Evolutionary conservation across 257 asterid species (phyloP), one percentile per base, ranked within the genome.

Genomic region (Ajuga chamaepitys): DNA sequence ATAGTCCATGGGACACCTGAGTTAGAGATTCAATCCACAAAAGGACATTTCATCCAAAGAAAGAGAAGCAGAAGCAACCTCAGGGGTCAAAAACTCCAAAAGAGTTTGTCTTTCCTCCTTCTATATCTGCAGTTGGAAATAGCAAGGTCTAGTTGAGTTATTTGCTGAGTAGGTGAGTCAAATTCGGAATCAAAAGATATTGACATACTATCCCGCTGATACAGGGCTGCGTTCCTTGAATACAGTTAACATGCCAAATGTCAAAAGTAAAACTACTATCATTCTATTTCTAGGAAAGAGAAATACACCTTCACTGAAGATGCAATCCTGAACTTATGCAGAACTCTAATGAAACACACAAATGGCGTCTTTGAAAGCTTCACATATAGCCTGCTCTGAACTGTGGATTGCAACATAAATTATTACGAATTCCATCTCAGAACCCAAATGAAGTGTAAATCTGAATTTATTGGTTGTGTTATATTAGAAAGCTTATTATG

Each of bases 41-140:
- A 87, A 83, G 62, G 85, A 66, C 75, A 82, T 80, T 13, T 92
- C 97, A 75, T 88, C 88, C 63, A 88, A 78, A 68, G 87, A 81
- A 68, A 94, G 86, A 71, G 96, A 97, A 25, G 90, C 88, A 61
- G 97, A 86, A 74, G 97, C 97, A 85, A 84, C 95, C 83, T 94
- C 95, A 14, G 95, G 99, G 46, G 99, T 94, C 74, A 94, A 77
- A 80, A 94, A 94, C 72, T 94, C 99, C 82, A 94, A 70, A 71
- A 94, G 96, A 20, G 97, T 97, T 72, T 94, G 99, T 68, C 79
- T 78, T 80, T 86, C 90, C 77, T 94, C 99, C 92, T 86, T 88
- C 84, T 88, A 84, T 74, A 94, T 86, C 99, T 94, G 90, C 76
- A 82, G 66, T 65, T 62, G 35, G 63, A 52, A 66, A 70, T 24